Evolutionary conservation across 306 rosid genomes (phyloP), one percentile per base, ranked within the genome.

Genomic region (Prunus mongolica): DNA sequence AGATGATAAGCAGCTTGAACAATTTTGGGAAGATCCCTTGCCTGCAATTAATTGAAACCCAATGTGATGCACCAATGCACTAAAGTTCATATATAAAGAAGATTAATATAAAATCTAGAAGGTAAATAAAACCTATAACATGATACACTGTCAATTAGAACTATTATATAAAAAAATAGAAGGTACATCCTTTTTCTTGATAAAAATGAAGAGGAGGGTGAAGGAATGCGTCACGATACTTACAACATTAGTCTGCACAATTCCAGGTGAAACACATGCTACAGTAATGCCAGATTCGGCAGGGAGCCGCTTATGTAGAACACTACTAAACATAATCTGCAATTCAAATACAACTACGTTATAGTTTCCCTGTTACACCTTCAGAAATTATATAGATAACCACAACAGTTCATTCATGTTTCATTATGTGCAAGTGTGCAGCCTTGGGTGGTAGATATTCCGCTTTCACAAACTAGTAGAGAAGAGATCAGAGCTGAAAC

Each of bases 221-320:
- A 13, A 12, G 41, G 71, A 62, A n/a, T 24, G 60, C 69, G 19
- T 80, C 55, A 57, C 67, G 78, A 75, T 67, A 89, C 97, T 88
- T 84, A 92, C 99, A 68, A 95, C 99, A 83, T 95, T 95, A 71
- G 97, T 95, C 8, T 89, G 97, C 78, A 95, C 99, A 80, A 95
- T 78, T 81, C 99, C 99, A 73, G 99, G 99, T 15, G 99, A 95
- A 28, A 89, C 99, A 71, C 99, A 95, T 65, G 85, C 67, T 25
- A 89, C 92, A 74, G 82, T 85, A 80, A 91, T 60, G 79, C 96
- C 96, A 79, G 97, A 71, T 87, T 95, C 99, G 45, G 92, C 87
- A 74, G 97, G 97, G 25, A 95, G 89, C 34, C 94, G 83, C 81
- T 90, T 92, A 47, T 82, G 87, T 78, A 95, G 95, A 79, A 92